These are phyloP conservation scores for Pisolithus thermaeus DNA, from an alignment of 1,284 basidiomycete species.

Conservation along the genomic window DNA sequence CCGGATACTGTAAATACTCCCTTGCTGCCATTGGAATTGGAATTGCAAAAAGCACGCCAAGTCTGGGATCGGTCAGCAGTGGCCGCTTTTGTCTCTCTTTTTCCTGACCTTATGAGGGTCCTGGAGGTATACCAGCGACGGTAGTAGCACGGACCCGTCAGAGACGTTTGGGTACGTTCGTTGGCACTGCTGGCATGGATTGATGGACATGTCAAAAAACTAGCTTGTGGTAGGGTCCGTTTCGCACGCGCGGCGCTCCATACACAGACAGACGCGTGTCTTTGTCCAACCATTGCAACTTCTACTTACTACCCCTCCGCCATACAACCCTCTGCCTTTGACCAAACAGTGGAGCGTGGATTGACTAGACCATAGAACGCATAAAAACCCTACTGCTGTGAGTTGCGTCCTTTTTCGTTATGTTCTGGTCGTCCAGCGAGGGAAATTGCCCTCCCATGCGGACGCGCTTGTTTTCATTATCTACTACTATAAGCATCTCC, in stretches of 20 bases:
- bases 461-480: conserved; percentile 17
- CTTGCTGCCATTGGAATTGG: too few relatives aligned
- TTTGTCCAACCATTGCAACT: conserved; percentile 8
- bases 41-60: too few relatives aligned
- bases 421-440: conserved; percentile 13
- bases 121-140: too few relatives aligned
- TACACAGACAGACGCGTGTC: conserved; percentile 8
- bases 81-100: too few relatives aligned
- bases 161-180: too few relatives aligned
- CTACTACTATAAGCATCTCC: conserved; percentile 7
- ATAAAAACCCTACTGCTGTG: background rate
- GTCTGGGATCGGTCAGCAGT: too few relatives aligned
- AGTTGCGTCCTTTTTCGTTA: conserved; percentile 13
- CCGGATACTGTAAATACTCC: too few relatives aligned
- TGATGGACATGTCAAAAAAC: background rate
- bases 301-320: conserved; percentile 12
- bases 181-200: too few relatives aligned
- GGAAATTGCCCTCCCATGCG: conserved; percentile 6
- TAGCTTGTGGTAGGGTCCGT: background rate
- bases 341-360: conserved; percentile 1
- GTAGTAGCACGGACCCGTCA: too few relatives aligned
- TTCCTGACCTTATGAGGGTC: too few relatives aligned
- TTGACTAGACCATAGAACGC: background rate
- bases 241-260: conserved; percentile 21
- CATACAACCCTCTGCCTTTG: conserved; percentile 1